Base-by-base conservation (phyloP, 2,329 filamentous ascomycete species). In the Neonectria punicea region DNA sequence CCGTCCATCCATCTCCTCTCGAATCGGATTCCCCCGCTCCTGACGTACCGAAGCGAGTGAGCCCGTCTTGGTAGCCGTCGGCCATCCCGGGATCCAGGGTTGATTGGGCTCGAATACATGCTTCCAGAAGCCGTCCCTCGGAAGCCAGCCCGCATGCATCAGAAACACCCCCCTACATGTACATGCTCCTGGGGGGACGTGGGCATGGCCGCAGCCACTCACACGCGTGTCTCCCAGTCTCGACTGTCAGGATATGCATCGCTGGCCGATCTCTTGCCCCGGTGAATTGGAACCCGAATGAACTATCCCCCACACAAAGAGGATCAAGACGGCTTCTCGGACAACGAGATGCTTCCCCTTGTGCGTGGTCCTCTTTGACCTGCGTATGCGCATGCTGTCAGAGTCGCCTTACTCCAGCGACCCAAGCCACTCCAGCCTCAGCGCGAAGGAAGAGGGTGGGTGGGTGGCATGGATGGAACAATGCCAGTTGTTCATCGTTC, bases 401-500 rank as follows among this genome's bases (percentile, higher is more conserved):
- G 61, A 58, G 36, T 59, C 56, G 46, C 56, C 61, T 46, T 47
- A 46, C 51, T 34, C 44, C 20, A 39, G 14, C 36, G 28, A 59
- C 50, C n/a, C 28, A 59, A 20, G 22, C 18, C 43, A 28, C 54
- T 11, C 22, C 47, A 58, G 41, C 39, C 43, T 56, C 56, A 39
- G 53, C 55, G 54, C 58, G 49, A 25, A 46, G 39, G 49, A 25
- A 46, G 39, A 34, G 28, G 51, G 54, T 46, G 69, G 55, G 57
- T 58, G 63, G 60, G 39, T 58, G 44, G 66, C 53, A 58, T 60
- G 58, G 30, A 65, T 66, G 62, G 54, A 53, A 66, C 61, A 68
- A 66, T 57, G 66, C 63, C 70, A 73, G 70, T 47, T 73, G 67
- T 74, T 57, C 59, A 61, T 64, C 57, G 51, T 67, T 61, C 62